Evolutionary conservation across 768 basidiomycete species (phyloP).

Genomic region (Exidia glandulosa): DNA sequence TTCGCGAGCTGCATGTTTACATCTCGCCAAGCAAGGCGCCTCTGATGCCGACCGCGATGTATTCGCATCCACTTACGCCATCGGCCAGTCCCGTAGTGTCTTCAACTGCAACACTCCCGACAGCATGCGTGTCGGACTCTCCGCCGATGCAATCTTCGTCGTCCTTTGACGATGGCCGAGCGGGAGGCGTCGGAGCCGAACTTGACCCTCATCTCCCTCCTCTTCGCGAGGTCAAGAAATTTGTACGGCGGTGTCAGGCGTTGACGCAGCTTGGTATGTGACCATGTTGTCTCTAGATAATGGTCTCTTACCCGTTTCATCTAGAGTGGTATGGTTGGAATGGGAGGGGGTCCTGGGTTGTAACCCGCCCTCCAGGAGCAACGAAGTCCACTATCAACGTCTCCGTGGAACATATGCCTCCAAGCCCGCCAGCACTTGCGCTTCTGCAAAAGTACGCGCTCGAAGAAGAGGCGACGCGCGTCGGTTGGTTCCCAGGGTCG

Average conservation of each 20-base stretch:
- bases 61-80: conserved; percentile 18
- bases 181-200: conserved; percentile 4
- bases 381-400: conserved; percentile 22
- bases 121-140: conserved; percentile 16
- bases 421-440: conserved; percentile 10
- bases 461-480: conserved; percentile 8
- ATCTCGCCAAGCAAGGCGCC: conserved; percentile 22
- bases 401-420: conserved; percentile 21
- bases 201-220: conserved; percentile 26
- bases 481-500: conserved; percentile 8
- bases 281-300: background rate
- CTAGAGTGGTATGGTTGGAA: conserved; percentile 26
- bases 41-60: conserved; percentile 15
- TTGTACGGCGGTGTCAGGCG: conserved; percentile 25
- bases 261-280: conserved; percentile 19
- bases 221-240: conserved; percentile 26
- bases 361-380: conserved; percentile 13
- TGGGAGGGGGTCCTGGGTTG: conserved; percentile 23
- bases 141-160: conserved; percentile 13
- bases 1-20: conserved; percentile 20
- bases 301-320: background rate
- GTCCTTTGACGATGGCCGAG: conserved; percentile 9
- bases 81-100: conserved; percentile 21
- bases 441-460: conserved; percentile 11
- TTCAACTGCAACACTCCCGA: conserved; percentile 14